These are phyloP conservation scores for Epichloe elymi DNA, from an alignment of 2,329 filamentous ascomycete genomes.

Conservation along the genomic window DNA sequence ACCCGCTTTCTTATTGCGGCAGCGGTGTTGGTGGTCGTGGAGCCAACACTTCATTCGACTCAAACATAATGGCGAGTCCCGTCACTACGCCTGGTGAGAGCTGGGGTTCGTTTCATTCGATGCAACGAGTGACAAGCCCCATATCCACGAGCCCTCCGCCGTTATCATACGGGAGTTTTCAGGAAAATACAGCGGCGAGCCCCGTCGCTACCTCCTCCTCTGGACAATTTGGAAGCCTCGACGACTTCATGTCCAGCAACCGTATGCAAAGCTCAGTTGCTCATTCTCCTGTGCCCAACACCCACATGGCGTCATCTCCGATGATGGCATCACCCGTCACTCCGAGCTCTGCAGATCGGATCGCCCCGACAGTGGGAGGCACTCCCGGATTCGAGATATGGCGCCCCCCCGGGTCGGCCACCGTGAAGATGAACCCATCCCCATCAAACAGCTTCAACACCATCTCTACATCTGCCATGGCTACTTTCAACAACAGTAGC, in stretches of 20 bases:
- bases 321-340: slow-evolving; percentile 12
- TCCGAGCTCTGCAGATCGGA: slow-evolving; percentile 7
- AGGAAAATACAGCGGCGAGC: slow-evolving; percentile 17
- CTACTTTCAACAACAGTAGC: not conserved
- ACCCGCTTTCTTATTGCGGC: slow-evolving; percentile 4
- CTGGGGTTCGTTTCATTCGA: slow-evolving; percentile 18
- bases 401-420: slow-evolving; percentile 21
- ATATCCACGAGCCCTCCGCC: slow-evolving; percentile 16
- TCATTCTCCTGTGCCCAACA: slow-evolving; percentile 11
- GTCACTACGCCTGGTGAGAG: slow-evolving; percentile 18
- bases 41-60: slow-evolving; percentile 7
- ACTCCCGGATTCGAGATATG: slow-evolving; percentile 26
- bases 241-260: slow-evolving; percentile 19
- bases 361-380: slow-evolving; percentile 14
- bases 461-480: slow-evolving; percentile 1
- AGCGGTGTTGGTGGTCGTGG: slow-evolving; percentile 2
- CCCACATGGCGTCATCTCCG: slow-evolving; percentile 9
- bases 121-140: slow-evolving; percentile 20
- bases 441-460: slow-evolving; percentile 11
- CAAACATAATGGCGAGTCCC: slow-evolving; percentile 20
- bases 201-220: slow-evolving; percentile 15
- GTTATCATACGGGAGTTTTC: slow-evolving; percentile 20
- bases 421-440: slow-evolving; percentile 12
- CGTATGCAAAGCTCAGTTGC: slow-evolving; percentile 16
- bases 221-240: slow-evolving; percentile 19